Evolutionary conservation across 2,329 filamentous ascomycete species (phyloP).

Genomic region (Bipolaris cookei): DNA sequence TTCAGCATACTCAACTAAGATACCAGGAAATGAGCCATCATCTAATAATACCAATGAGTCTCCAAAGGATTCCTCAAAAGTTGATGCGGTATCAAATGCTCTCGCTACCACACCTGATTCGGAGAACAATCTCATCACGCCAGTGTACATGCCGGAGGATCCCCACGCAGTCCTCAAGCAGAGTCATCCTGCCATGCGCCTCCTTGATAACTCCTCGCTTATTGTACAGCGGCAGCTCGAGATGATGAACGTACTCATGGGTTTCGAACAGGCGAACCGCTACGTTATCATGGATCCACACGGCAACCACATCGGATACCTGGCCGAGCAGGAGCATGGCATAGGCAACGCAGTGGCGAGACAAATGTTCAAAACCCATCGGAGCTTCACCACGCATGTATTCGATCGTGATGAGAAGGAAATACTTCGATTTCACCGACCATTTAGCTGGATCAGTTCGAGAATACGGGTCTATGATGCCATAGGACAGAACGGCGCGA

Average conservation of each 20-base stretch:
- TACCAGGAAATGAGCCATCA: constrained; percentile 12
- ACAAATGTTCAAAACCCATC: constrained; percentile 67
- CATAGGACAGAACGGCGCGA: constrained; percentile 23
- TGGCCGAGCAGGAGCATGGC: constrained; percentile 68
- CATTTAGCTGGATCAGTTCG: constrained; percentile 69
- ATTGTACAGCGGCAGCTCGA: constrained; percentile 69
- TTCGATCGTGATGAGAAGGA: constrained; percentile 67
- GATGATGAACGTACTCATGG: constrained; percentile 70
- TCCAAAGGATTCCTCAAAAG: constrained; percentile 33
- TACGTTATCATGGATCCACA: constrained; percentile 70
- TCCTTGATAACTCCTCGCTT: constrained; percentile 66
- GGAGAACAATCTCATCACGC: constrained; percentile 61
- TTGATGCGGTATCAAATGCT: constrained; percentile 53
- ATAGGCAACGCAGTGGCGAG: constrained; percentile 62
- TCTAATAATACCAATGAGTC: constrained; percentile 17
- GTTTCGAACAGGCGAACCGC: constrained; percentile 70
- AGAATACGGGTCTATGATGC: constrained; percentile 53
- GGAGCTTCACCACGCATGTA: constrained; percentile 69
- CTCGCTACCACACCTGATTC: constrained; percentile 52
- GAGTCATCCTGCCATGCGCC: constrained; percentile 62
- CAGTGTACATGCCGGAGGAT: constrained; percentile 67
- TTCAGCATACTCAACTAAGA: constrained; percentile 20
- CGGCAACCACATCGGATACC: constrained; percentile 68
- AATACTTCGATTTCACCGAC: constrained; percentile 66
- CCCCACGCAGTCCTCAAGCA: constrained; percentile 64